These are phyloP conservation scores for Clonostachys rosea DNA, from an alignment of 2,329 filamentous ascomycete genomes.

Conservation along the genomic window DNA sequence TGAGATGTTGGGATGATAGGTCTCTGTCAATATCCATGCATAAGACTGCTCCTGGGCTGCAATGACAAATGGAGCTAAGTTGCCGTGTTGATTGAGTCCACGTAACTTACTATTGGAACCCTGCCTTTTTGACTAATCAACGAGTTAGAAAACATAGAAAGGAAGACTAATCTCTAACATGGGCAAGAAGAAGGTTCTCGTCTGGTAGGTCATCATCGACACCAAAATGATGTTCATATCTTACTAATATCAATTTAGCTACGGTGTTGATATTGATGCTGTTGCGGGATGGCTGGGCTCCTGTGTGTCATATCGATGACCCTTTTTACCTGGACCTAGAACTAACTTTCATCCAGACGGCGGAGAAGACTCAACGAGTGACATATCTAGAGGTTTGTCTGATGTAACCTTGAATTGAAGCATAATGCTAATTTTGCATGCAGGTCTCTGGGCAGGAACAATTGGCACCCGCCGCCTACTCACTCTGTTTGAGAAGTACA, in stretches of 20 bases:
- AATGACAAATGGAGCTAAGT: no score
- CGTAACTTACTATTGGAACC: no score
- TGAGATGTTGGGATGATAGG: no score
- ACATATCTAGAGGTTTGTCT: background rate
- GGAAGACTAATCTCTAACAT: constrained; percentile 1
- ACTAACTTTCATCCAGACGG: background rate
- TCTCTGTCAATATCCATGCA: no score
- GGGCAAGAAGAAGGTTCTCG: constrained; percentile 16
- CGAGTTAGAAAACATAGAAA: no score
- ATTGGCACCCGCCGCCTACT: constrained; percentile 45
- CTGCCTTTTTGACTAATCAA: no score
- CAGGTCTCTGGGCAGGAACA: constrained; percentile 43
- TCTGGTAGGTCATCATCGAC: constrained; percentile 6
- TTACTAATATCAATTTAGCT: background rate
- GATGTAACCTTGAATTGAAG: constrained; percentile 23
- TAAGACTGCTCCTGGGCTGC: no score
- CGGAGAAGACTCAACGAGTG: constrained; percentile 2
- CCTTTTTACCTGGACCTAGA: no score
- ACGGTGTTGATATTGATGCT: constrained; percentile 43
- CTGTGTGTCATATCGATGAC: background rate
- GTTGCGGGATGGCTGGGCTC: constrained; percentile 50
- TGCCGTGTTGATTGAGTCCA: no score
- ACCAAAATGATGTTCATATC: background rate
- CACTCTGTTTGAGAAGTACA: constrained; percentile 34
- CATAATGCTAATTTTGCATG: constrained; percentile 42